Evolutionary conservation across 1,139 yeast genomes (phyloP).

Genomic region (Geotrichum fermentans): DNA sequence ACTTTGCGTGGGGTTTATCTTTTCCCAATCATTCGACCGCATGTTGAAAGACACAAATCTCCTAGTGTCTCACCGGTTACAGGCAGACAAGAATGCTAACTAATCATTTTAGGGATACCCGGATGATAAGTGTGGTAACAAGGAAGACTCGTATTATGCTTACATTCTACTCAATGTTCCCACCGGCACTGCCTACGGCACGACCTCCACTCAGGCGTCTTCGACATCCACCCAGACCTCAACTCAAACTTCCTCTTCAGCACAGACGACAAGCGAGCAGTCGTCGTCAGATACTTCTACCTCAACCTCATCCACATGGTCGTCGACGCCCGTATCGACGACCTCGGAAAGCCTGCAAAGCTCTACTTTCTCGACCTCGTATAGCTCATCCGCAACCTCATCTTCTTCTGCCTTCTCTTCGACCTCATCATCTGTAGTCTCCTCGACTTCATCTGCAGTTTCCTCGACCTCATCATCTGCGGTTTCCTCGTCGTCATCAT

Average conservation of each 20-base stretch:
- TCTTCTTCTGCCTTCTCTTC: conserved; percentile 19
- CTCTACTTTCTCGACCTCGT: not conserved
- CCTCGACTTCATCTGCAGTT: not conserved
- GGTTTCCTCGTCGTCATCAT: conserved; percentile 1
- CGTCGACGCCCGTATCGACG: not conserved
- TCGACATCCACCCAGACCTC: conserved; percentile 6
- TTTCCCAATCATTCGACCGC: no score
- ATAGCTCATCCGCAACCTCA: conserved; percentile 31
- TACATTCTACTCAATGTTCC: conserved; percentile 42
- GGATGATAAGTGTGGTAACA: conserved; percentile 44
- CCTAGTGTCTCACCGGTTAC: not conserved
- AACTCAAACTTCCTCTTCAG: conserved; percentile 6
- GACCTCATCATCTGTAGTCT: not conserved
- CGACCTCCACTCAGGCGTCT: conserved; percentile 10
- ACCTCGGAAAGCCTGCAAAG: not conserved
- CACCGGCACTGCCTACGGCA: conserved; percentile 29
- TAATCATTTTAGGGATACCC: conserved; percentile 40
- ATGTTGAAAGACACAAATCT: not conserved
- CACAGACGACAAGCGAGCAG: not conserved
- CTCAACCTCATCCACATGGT: conserved; percentile 3
- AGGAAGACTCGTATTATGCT: conserved; percentile 39
- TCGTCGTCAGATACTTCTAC: not conserved
- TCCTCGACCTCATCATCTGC: conserved; percentile 19
- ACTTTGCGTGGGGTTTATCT: not conserved
- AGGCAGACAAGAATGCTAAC: no score